Evolutionary conservation across 805 yeast genomes (phyloP), one percentile per base, ranked within the genome.

Genomic region (Metschnikowia shivogae): DNA sequence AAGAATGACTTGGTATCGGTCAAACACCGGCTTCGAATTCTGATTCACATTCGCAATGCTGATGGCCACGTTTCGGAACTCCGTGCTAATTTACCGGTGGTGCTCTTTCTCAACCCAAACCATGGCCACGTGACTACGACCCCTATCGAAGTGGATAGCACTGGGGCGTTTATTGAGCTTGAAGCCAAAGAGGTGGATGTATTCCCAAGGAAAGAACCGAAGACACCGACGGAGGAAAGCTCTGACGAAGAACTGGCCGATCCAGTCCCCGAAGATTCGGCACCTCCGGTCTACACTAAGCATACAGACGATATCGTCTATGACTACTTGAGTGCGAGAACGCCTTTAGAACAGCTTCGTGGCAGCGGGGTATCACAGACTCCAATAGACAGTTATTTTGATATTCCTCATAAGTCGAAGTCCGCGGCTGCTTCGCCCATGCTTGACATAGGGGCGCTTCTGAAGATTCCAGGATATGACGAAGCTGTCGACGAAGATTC

Each of bases 31-130:
- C 59, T 78, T 33, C 62, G 74, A 5, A 53, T 78, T 5, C 55
- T 60, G n/a, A 66, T 78, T 11, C 73, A 72, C 42, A 58, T 78
- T 31, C 61, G 68, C 19, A 78, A 78, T 47, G 63, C 69, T 6
- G 76, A 68, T 47, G 81, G 81, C 12, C 81, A 76, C 55, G 59
- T 64, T 2, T 73, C 78, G 42, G 80, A 77, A 52, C 64, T 78
- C 28, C 62, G 78, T 40, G 78, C 82, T 9, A 77, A 76, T 49
- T 58, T 78, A 35, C 82, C 82, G 0, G 59, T 78, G 1, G 53
- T 55, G 30, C 55, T 77, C 4, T 75, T 71, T 47, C 56, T 76
- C 13, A 68, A 74, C 43, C 65, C 75, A 4, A 63, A 64, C 37
- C 58, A 62, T 55, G 75, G 75, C 2, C 60, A 59, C 39, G 70